Base-by-base conservation (phyloP, 192 early-diverging fungal species). In the Chytriomyces confervae region DNA sequence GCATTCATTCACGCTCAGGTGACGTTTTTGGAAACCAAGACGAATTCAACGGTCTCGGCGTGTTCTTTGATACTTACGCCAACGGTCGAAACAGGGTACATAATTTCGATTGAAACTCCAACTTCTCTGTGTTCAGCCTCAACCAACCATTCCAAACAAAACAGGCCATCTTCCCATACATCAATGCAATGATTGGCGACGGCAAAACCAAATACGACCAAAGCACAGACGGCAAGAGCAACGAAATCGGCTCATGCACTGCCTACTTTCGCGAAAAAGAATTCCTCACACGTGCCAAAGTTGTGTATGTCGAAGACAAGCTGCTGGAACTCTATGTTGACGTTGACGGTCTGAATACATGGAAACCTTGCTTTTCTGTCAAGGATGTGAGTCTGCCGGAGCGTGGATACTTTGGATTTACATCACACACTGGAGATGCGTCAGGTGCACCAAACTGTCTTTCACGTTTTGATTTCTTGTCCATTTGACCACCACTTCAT, bases 31-130 rank as follows among this genome's bases (percentile, higher is more conserved):
- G 97, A 11, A 91, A 85, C 79, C 78, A 85, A 44, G 95, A 97
- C 80, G 81, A 91, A 62, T 98, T 98, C 82, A 89, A 90, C 46
- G 98, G 98, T 0, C 83, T 99, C 36, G 98, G 96, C 24, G 81
- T 99, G 69, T 95, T 98, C 78, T 97, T 99, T 79, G 98, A 98
- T 84, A 98, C 96, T 7, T 98, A 97, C 79, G 87, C 93, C 57
- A 98, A 98, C 80, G 85, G 91, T 69, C 81, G 91, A 71, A 88
- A 89, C 75, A 79, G 81, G 24, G 85, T 86, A 69, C 7, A 80
- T 76, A 5, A 57, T 20, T 57, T 57, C 53, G 53, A 57, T n/a
- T 20, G 3, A 57, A 20, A 2, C 5, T 3, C 9, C 69, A 62
- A 2, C 4, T 65, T 6, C 3, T 4, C 43, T 61, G 23, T 76